phyloP scores from a whole-genome alignment of 2,329 filamentous ascomycete species.

The Scedosporium boydii region DNA sequence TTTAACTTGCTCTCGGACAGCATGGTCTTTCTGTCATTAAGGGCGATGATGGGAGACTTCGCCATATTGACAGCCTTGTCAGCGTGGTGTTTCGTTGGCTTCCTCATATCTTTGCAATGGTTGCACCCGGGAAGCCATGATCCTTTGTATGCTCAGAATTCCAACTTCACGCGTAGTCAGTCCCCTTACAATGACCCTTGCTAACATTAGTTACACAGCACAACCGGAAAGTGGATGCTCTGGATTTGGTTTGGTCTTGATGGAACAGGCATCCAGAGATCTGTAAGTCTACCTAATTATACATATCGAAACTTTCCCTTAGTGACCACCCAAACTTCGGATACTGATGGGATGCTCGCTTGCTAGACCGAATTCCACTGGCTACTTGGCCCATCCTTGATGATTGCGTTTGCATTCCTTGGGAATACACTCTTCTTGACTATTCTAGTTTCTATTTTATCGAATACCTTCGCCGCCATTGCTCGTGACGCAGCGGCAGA shows the following conservation, averaged over 20 bases:
- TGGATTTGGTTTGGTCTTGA: conserved; percentile 90
- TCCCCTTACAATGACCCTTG: background rate
- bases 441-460: conserved; percentile 78
- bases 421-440: conserved; percentile 86
- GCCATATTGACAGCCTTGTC: conserved; percentile 66
- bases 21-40: conserved; percentile 69
- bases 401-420: conserved; percentile 77
- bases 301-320: too few relatives aligned
- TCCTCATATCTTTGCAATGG: conserved; percentile 72
- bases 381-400: conserved; percentile 68
- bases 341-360: background rate
- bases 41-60: conserved; percentile 82
- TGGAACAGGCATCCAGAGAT: conserved; percentile 52
- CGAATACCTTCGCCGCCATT: conserved; percentile 73
- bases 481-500: conserved; percentile 70
- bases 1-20: conserved; percentile 81
- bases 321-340: background rate
- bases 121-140: conserved; percentile 53
- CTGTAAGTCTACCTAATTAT: conserved; percentile 28
- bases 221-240: conserved; percentile 83
- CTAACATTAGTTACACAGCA: conserved; percentile 25
- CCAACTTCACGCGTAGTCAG: conserved; percentile 21
- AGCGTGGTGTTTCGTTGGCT: conserved; percentile 76
- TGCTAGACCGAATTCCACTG: conserved; percentile 60
- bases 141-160: background rate